Percentiles rank a stretch among this genome's conserved stretches.
phyloP scores from a whole-genome alignment of 768 basidiomycete species.

The Mycena amicta region DNA sequence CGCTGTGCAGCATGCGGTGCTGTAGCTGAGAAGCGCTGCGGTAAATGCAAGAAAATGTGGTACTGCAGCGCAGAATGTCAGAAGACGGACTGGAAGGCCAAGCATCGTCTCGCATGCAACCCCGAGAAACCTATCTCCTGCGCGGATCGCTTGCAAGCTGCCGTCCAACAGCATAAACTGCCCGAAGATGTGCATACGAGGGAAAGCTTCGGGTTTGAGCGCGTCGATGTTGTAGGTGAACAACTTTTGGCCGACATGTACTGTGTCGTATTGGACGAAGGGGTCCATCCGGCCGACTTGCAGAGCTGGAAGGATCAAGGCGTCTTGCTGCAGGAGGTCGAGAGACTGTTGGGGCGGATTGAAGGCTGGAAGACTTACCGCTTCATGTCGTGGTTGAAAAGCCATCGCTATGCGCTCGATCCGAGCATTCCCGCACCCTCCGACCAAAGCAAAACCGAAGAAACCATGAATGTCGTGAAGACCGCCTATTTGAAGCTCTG shows the following conservation, averaged over 20 bases:
- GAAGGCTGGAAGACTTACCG: not conserved
- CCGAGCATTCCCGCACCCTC: not conserved
- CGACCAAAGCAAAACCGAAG: not conserved
- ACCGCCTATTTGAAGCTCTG: not conserved
- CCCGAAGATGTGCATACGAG: conserved; percentile 26
- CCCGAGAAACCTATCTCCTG: conserved; percentile 20
- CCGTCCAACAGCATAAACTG: conserved; percentile 18
- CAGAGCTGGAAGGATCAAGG: conserved; percentile 27
- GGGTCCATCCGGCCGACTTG: conserved; percentile 20
- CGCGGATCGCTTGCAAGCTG: conserved; percentile 26
- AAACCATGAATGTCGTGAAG: not conserved
- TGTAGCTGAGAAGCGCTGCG: conserved; percentile 12
- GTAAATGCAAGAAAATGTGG: conserved; percentile 21
- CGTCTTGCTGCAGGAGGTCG: conserved; percentile 26
- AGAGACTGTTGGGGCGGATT: conserved; percentile 15
- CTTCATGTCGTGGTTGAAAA: conserved; percentile 4
- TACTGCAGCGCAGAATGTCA: conserved; percentile 30
- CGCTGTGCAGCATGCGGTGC: conserved; percentile 10
- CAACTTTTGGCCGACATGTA: conserved; percentile 22
- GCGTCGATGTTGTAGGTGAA: conserved; percentile 21
- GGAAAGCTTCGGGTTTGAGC: conserved; percentile 30
- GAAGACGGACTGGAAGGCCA: conserved; percentile 19
- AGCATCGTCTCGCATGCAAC: conserved; percentile 27
- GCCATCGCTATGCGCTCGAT: conserved; percentile 7
- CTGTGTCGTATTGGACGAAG: conserved; percentile 15